Evolutionary conservation across 2,329 filamentous ascomycete genomes (phyloP).

Genomic region (Apiospora rasikravindrae): DNA sequence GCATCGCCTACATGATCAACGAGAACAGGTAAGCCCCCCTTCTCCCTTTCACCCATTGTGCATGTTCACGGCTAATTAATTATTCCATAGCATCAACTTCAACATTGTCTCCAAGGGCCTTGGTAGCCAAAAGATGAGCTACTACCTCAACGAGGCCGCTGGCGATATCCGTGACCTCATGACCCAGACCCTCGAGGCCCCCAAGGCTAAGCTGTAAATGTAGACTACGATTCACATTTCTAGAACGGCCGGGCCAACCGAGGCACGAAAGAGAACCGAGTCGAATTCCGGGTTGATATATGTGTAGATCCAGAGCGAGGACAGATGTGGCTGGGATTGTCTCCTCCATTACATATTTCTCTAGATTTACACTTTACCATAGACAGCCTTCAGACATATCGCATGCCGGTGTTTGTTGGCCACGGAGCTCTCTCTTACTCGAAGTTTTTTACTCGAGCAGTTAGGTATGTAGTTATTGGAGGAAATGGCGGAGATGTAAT

Average conservation of each 20-base stretch:
- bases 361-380: conserved; percentile 9
- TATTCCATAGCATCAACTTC: conserved; percentile 79
- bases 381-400: conserved; percentile 8
- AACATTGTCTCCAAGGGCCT: conserved; percentile 95
- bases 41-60: not conserved
- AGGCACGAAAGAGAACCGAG: not conserved
- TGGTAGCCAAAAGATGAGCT: conserved; percentile 90
- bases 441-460: not conserved
- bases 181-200: conserved; percentile 75
- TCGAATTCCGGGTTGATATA: not conserved
- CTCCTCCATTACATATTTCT: not conserved
- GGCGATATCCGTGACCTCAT: conserved; percentile 88
- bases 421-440: not conserved
- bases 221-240: conserved; percentile 50
- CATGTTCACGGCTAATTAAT: not conserved
- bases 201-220: conserved; percentile 90
- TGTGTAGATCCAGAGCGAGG: not conserved
- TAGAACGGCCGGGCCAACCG: not conserved
- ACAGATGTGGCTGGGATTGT: not conserved
- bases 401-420: conserved; percentile 8
- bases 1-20: conserved; percentile 99
- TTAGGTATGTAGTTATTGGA: not conserved
- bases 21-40: conserved; percentile 75
- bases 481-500: not conserved
- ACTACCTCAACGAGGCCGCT: conserved; percentile 93